These are phyloP conservation scores for Suhomyces maxii DNA, from an alignment of 1,139 yeast genomes.

Conservation along the genomic window DNA sequence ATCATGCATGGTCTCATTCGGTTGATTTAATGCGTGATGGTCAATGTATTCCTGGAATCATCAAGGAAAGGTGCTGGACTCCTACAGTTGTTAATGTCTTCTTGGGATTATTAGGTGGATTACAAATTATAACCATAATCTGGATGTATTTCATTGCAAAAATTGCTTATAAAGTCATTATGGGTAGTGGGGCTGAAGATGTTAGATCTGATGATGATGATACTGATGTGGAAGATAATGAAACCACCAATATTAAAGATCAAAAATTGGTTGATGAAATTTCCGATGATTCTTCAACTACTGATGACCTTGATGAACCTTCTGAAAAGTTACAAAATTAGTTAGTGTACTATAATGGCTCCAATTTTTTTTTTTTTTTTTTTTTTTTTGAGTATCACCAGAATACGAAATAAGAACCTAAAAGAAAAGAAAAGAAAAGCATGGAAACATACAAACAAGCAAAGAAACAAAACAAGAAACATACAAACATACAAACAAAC, in stretches of 20 bases:
- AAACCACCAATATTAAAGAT: background rate
- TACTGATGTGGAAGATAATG: conserved; percentile 29
- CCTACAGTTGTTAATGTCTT: conserved; percentile 51
- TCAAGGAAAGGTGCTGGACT: conserved; percentile 58
- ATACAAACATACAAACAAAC: too few relatives aligned
- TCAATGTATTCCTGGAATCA: conserved; percentile 30
- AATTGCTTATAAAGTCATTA: conserved; percentile 67
- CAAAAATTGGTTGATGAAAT: background rate
- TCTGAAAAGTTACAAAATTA: conserved; percentile 8
- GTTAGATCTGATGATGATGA: conserved; percentile 77
- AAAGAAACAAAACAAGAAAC: too few relatives aligned
- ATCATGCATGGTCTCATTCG: conserved; percentile 47
- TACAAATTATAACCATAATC: conserved; percentile 64
- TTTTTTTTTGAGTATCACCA: too few relatives aligned
- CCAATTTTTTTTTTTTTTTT: too few relatives aligned
- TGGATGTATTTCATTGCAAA: conserved; percentile 77
- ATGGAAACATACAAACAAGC: too few relatives aligned
- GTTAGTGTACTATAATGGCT: background rate
- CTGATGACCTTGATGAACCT: conserved; percentile 7
- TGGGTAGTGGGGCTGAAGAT: conserved; percentile 77
- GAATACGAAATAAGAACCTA: too few relatives aligned
- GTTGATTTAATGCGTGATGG: conserved; percentile 38
- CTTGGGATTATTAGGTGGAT: conserved; percentile 56
- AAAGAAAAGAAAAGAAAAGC: too few relatives aligned
- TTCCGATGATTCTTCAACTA: conserved; percentile 3